Percentiles rank a stretch among this genome's conserved stretches.
Conservation (phyloP, 2,329 filamentous ascomycete genomes). For the Calonectria multiphialidica region DNA sequence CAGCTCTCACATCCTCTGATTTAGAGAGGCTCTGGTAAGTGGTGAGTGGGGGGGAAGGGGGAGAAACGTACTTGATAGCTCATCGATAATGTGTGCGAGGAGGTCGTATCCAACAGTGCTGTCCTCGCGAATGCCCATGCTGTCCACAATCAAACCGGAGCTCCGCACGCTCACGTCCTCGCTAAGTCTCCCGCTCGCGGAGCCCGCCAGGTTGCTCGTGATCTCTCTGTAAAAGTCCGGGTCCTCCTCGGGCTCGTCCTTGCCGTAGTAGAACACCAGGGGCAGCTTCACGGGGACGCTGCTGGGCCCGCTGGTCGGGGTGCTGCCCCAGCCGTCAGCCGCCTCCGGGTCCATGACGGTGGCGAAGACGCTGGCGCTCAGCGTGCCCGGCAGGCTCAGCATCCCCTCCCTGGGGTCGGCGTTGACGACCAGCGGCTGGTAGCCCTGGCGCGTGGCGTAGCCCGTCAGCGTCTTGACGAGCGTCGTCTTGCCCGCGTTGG, state of each 20-base stretch:
- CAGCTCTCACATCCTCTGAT: constrained; percentile 21
- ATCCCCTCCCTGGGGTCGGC: constrained; percentile 85
- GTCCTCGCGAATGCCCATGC: constrained; percentile 76
- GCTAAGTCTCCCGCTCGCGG: constrained; percentile 80
- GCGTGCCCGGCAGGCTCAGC: constrained; percentile 81
- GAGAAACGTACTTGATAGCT: constrained; percentile 65
- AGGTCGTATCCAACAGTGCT: constrained; percentile 79
- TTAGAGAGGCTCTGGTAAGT: neutral
- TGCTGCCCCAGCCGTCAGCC: constrained; percentile 89
- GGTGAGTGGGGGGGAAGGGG: neutral
- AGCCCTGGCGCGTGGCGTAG: constrained; percentile 80
- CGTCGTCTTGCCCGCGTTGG: constrained; percentile 86
- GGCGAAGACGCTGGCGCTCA: constrained; percentile 89
- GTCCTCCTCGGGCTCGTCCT: constrained; percentile 79
- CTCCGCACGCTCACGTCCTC: constrained; percentile 79
- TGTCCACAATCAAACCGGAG: constrained; percentile 89
- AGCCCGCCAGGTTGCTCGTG: constrained; percentile 81
- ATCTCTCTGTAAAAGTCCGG: constrained; percentile 79
- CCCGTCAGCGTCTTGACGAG: constrained; percentile 81
- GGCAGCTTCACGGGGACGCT: constrained; percentile 92
- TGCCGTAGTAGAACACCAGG: constrained; percentile 89
- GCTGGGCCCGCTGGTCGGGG: constrained; percentile 90
- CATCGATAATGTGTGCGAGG: constrained; percentile 79
- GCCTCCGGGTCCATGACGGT: constrained; percentile 85
- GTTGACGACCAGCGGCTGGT: constrained; percentile 86